phyloP scores from a whole-genome alignment of 768 basidiomycete genomes.

The Astraeus odoratus region DNA sequence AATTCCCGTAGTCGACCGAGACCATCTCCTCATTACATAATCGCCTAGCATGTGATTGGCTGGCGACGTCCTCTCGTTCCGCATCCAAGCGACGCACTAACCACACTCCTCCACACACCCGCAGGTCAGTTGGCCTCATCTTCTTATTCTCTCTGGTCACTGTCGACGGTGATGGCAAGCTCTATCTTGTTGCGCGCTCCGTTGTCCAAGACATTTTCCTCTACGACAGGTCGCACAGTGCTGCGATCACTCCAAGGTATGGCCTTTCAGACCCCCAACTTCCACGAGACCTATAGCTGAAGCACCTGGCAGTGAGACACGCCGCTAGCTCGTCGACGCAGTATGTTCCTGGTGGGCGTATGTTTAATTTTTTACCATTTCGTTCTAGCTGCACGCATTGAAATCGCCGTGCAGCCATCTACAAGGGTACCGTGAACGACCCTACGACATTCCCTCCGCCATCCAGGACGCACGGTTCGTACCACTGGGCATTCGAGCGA shows the following conservation, averaged over 20 bases:
- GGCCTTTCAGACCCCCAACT: not conserved
- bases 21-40: not conserved
- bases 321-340: constrained; percentile 28
- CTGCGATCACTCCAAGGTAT: constrained; percentile 36
- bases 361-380: constrained; percentile 23
- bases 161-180: constrained; percentile 38
- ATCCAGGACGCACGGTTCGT: constrained; percentile 77
- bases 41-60: constrained; percentile 10
- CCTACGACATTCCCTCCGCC: constrained; percentile 84
- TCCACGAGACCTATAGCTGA: not conserved
- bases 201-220: constrained; percentile 35
- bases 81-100: constrained; percentile 2
- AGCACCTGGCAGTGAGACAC: constrained; percentile 30
- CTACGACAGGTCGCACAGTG: constrained; percentile 28
- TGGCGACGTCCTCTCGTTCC: not conserved
- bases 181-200: constrained; percentile 44
- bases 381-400: not conserved
- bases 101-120: constrained; percentile 1
- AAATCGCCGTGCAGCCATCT: constrained; percentile 51
- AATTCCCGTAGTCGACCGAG: no score
- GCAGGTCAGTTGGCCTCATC: not conserved
- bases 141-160: not conserved
- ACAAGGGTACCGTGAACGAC: constrained; percentile 92
- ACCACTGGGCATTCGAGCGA: constrained; percentile 93
- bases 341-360: constrained; percentile 70